Evolutionary conservation across 2,329 filamentous ascomycete genomes (phyloP), one percentile per base, ranked within the genome.

Genomic region (Hymenoscyphus occultus): DNA sequence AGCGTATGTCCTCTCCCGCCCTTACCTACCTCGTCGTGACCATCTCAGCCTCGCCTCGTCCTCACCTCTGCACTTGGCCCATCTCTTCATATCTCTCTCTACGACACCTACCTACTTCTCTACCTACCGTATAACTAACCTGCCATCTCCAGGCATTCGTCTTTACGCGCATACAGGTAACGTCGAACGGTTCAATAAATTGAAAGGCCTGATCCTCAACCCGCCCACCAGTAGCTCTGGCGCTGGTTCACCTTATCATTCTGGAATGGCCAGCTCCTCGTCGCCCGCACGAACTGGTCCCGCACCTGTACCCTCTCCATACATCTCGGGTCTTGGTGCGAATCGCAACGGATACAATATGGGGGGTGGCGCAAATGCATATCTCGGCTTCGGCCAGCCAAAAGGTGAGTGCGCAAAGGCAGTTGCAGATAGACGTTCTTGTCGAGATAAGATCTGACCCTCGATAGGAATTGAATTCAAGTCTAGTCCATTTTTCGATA

Each of bases 401-500:
- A 57, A 57, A 35, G 56, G 56, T 57, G 28, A 57, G 56, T 48
- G 42, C 14, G 42, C 32, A 35, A 35, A 35, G 5, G 48, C n/a
- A 22, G 28, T 51, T 3, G 42, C 19, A 51, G 5, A 19, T 22
- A 35, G 19, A 51, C 10, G 48, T 7, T 51, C 5, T 19, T 51
- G n/a, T 22, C 9, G 48, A 51, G 48, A 51, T 22, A 35, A 40
- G 22, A 61, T 54, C 40, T 61, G 40, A 54, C 31, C 19, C 22
- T 51, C 42, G 35, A 16, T 62, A 76, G 74, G 64, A 58, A 76
- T 85, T 59, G 78, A 77, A 59, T 90, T 90, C 79, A 94, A 91
- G 73, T 77, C 86, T 3, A 97, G 92, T 73, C 94, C 95, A 0
- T 99, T 97, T 77, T 97, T 94, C 74, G 85, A 85, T 12, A 82